A percentile compares a stretch with the other conserved stretches of the same genome.
phyloP scores from a whole-genome alignment of 2,329 filamentous ascomycete genomes.

The Incumbomyces delicatus region DNA sequence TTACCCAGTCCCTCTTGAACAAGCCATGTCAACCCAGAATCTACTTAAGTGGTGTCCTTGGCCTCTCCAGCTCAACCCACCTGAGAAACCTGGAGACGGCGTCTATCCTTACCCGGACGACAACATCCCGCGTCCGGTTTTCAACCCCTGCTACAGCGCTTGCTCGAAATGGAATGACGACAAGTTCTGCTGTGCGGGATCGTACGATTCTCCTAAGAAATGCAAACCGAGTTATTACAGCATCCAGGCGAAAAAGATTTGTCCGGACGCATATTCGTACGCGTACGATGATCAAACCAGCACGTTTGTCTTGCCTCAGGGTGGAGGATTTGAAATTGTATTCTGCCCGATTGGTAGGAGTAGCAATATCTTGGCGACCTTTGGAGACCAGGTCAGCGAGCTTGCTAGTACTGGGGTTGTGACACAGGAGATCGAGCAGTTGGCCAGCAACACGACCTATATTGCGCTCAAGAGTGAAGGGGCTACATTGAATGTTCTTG shows the following conservation, averaged over 20 bases:
- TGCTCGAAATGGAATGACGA: constrained; percentile 60
- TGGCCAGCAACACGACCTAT: constrained; percentile 8
- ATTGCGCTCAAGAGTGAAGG: constrained; percentile 1
- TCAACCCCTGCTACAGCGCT: constrained; percentile 68
- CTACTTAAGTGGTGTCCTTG: constrained; percentile 69
- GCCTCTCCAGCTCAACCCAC: constrained; percentile 60
- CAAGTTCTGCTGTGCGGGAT: constrained; percentile 65
- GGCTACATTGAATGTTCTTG: neutral
- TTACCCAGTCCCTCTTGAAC: constrained; percentile 60
- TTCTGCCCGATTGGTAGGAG: constrained; percentile 54
- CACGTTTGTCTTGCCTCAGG: constrained; percentile 49
- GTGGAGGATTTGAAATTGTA: constrained; percentile 67
- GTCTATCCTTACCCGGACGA: constrained; percentile 75
- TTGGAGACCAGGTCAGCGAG: constrained; percentile 18
- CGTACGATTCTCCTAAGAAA: constrained; percentile 51
- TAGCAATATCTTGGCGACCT: constrained; percentile 23
- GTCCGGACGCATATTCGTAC: constrained; percentile 77
- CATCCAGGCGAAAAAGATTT: constrained; percentile 60
- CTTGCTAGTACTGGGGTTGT: constrained; percentile 18
- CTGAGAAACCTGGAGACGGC: constrained; percentile 60
- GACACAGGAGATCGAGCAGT: constrained; percentile 14
- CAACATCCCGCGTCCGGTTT: constrained; percentile 57
- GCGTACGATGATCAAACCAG: constrained; percentile 50
- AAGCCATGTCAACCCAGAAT: constrained; percentile 44
- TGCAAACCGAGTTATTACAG: constrained; percentile 63